Evolutionary conservation across 768 basidiomycete species (phyloP).

Genomic region (Termitomyces sp.): DNA sequence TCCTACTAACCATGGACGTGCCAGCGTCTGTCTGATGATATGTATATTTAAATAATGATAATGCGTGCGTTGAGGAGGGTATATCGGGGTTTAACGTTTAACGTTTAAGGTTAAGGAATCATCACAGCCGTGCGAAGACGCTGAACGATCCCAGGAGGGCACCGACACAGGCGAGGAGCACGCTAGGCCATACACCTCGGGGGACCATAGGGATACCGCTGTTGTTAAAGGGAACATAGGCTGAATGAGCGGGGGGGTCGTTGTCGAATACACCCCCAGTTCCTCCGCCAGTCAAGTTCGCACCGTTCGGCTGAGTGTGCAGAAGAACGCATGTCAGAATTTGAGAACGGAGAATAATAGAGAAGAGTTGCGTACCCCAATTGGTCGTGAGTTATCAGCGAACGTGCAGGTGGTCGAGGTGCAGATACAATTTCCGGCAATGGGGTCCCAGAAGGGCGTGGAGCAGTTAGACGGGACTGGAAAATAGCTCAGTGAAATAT

Average conservation of each 20-base stretch:
- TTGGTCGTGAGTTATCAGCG: conserved; percentile 56
- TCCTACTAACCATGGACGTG: neutral
- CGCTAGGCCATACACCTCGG: conserved; percentile 28
- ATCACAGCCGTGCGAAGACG: conserved; percentile 14
- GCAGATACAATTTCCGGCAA: conserved; percentile 63
- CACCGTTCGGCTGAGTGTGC: conserved; percentile 55
- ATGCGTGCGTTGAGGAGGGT: neutral
- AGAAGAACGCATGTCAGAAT: neutral
- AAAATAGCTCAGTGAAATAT: neutral
- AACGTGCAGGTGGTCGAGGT: conserved; percentile 55
- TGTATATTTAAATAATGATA: too few species aligned
- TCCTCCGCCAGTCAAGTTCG: conserved; percentile 64
- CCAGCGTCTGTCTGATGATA: neutral
- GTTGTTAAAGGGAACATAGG: conserved; percentile 50
- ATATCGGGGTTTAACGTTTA: too few species aligned
- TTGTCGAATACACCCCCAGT: conserved; percentile 33
- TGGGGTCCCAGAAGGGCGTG: conserved; percentile 80
- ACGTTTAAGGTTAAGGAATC: too few species aligned
- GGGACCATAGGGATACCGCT: conserved; percentile 26
- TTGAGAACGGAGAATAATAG: neutral
- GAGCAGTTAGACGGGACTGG: conserved; percentile 71
- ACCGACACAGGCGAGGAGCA: conserved; percentile 33
- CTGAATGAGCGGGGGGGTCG: conserved; percentile 21
- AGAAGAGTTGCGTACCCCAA: conserved; percentile 46
- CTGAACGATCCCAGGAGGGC: conserved; percentile 31